phyloP scores from a whole-genome alignment of 352 stramenopile species.

The Pythium grandisporangium region DNA sequence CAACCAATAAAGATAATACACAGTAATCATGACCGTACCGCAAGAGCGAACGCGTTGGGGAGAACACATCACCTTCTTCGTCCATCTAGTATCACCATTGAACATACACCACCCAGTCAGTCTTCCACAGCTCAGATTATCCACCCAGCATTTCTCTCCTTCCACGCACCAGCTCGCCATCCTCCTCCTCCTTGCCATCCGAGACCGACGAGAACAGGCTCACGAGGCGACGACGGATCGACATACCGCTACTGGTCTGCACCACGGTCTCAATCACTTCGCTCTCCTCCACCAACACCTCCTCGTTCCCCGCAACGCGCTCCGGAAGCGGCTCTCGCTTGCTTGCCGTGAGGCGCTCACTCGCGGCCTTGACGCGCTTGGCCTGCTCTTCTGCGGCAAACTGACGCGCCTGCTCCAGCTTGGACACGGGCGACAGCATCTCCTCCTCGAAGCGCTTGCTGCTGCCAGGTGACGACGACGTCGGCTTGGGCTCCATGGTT shows the following conservation, averaged over 20 bases:
- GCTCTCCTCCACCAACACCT: conserved; percentile 37
- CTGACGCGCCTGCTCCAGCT: conserved; percentile 58
- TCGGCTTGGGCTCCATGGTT: conserved; percentile 3
- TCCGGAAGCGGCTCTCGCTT: conserved; percentile 55
- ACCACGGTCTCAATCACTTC: conserved; percentile 10
- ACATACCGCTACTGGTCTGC: conserved; percentile 19
- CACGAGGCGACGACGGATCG: conserved; percentile 30
- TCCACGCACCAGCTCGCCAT: conserved; percentile 9
- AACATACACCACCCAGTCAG: too few relatives aligned
- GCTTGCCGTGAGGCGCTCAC: conserved; percentile 31
- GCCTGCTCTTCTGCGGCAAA: conserved; percentile 55
- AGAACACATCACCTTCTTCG: neutral
- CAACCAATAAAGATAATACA: too few relatives aligned
- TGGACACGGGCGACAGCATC: conserved; percentile 58
- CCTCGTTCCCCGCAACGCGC: conserved; percentile 40
- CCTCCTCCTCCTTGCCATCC: conserved; percentile 22
- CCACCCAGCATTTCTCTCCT: neutral
- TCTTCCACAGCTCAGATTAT: too few relatives aligned
- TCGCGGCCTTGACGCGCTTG: conserved; percentile 50
- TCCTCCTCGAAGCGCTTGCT: conserved; percentile 27
- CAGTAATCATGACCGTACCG: too few relatives aligned
- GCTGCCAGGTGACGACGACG: conserved; percentile 20
- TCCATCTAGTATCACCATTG: conserved; percentile 1
- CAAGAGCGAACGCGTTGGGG: conserved; percentile 1
- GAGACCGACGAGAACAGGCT: conserved; percentile 17